Percentiles rank a stretch among this genome's conserved stretches.
These are phyloP conservation scores for Schwanniomyces etchellsii DNA, from an alignment of 1,139 yeast genomes.

Conservation along the genomic window DNA sequence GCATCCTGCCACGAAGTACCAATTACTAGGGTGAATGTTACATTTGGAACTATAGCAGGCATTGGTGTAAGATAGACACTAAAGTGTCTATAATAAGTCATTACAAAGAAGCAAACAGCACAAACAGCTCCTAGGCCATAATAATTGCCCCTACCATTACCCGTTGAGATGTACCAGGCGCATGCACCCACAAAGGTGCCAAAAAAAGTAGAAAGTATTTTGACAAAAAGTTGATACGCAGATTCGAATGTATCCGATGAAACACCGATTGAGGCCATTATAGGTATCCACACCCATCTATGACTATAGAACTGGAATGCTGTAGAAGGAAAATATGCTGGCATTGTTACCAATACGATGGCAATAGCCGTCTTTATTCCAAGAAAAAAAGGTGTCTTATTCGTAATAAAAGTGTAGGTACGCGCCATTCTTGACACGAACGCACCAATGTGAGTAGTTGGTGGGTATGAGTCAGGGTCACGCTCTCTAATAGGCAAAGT, in stretches of 20 bases:
- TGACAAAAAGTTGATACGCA: constrained; percentile 22
- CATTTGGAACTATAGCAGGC: constrained; percentile 25
- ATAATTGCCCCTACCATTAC: constrained; percentile 25
- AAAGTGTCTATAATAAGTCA: constrained; percentile 28
- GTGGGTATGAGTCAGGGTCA: constrained; percentile 29
- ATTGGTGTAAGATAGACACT: constrained; percentile 23
- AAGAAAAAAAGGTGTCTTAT: constrained; percentile 1
- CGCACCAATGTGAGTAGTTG: constrained; percentile 16
- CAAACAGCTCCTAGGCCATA: constrained; percentile 29
- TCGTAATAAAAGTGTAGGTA: constrained; percentile 2
- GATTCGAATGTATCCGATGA: constrained; percentile 31
- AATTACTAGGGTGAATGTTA: constrained; percentile 26
- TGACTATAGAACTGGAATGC: constrained; percentile 26
- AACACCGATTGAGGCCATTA: constrained; percentile 29
- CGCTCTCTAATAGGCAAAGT: constrained; percentile 7
- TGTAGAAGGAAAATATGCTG: constrained; percentile 16
- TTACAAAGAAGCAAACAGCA: constrained; percentile 19
- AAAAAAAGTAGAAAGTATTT: constrained; percentile 22
- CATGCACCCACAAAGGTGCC: constrained; percentile 27
- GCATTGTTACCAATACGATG: constrained; percentile 1
- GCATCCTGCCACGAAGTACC: constrained; percentile 33
- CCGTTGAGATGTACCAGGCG: constrained; percentile 34
- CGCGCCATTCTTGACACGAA: neutral
- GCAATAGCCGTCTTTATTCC: constrained; percentile 1
- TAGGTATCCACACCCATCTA: constrained; percentile 29